Evolutionary conservation across 2,329 filamentous ascomycete genomes (phyloP), one percentile per base, ranked within the genome.

Genomic region (Fusarium newnesense): DNA sequence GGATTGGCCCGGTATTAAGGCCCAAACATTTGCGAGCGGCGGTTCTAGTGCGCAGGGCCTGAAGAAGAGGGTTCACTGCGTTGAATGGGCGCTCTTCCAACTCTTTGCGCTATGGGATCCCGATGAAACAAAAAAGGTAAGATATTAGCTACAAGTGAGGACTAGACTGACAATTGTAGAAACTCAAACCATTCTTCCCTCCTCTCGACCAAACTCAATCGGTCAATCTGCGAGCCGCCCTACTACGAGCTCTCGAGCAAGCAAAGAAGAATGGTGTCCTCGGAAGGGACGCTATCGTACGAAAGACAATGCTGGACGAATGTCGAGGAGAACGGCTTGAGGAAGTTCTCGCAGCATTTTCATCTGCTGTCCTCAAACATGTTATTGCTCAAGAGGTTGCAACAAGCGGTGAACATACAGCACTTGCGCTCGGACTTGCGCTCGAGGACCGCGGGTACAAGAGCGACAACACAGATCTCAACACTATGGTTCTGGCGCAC

Each of bases 261-360:
- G 86, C 94, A 67, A 98, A 98, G 85, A 97, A 97, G 84, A 94
- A 90, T 83, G 95, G 95, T 36, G 85, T 92, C 1, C 85, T 98
- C 13, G 94, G 94, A 7, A 88, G 94, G 56, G 95, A 97, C 78
- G 89, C 89, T 0, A 89, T 97, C 2, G 84, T 98, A 37, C 90
- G 96, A 58, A 98, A 97, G 84, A 97, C 94, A 0, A 97, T 98
- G 94, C 86, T 99, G 58, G 96, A 99, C 79, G 96, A 99, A 77
- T 99, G 96, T 83, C 95, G 93, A 74, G 96, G 96, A 10, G 95
- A 97, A 61, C 92, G 94, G 72, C 89, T 98, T 61, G 95, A 95
- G 79, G 96, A 99, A 79, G 84, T 97, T 3, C 86, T 98, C 34
- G 90, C 94, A 7, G 87, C 90, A 1, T 97, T 99, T 77, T 98